These are phyloP conservation scores for Toxoplasma gondii DNA, from an alignment of 169 alveolate species.

Conservation along the genomic window DNA sequence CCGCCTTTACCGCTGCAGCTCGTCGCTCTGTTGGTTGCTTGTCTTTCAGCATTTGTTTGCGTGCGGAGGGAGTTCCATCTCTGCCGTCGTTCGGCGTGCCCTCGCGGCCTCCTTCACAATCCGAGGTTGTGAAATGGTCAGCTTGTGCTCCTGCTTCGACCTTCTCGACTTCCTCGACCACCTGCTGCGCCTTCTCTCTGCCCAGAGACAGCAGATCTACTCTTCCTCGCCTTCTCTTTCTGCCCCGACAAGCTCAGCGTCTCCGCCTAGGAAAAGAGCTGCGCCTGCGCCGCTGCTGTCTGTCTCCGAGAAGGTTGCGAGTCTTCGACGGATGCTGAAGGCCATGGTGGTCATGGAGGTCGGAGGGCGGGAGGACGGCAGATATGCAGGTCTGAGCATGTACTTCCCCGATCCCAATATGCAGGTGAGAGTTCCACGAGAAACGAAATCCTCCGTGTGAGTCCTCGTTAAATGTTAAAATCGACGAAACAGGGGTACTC, in stretches of 20 bases:
- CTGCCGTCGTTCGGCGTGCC: conserved; percentile 66
- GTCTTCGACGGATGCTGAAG: conserved; percentile 41
- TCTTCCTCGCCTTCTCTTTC: background rate
- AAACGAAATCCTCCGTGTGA: background rate
- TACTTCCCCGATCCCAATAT: conserved; percentile 74
- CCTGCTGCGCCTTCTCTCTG: conserved; percentile 63
- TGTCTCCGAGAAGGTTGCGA: conserved; percentile 63
- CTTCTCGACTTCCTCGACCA: conserved; percentile 74
- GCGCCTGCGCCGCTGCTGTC: background rate
- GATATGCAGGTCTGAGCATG: conserved; percentile 72
- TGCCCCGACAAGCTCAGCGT: background rate
- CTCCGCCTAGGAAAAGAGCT: background rate
- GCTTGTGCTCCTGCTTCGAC: conserved; percentile 76
- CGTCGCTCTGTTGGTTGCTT: background rate
- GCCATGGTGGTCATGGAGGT: conserved; percentile 61
- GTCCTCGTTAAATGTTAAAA: background rate
- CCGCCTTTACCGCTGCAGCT: background rate
- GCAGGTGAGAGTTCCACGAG: conserved; percentile 41
- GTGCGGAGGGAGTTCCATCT: conserved; percentile 75
- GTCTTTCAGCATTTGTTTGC: conserved; percentile 53
- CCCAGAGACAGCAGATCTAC: background rate
- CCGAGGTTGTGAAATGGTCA: conserved; percentile 72
- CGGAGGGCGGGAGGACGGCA: conserved; percentile 57
- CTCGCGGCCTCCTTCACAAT: conserved; percentile 68
- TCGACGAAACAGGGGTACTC: background rate